These are phyloP conservation scores for Coemansia linderi DNA, from an alignment of 371 early-diverging fungal genomes.

Conservation along the genomic window DNA sequence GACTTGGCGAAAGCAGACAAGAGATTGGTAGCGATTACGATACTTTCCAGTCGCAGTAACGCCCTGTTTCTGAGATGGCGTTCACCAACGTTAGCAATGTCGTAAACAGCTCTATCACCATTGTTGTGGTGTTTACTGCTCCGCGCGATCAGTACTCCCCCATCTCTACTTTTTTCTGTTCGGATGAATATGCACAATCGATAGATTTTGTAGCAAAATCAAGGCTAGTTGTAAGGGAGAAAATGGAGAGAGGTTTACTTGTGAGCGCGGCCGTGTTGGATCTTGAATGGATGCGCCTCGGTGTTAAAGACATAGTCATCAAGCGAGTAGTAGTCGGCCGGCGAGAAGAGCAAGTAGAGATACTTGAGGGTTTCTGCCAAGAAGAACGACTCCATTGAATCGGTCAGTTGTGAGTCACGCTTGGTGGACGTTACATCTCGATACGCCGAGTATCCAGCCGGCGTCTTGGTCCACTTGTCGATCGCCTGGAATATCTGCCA, in stretches of 20 bases:
- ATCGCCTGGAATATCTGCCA: slow-evolving; percentile 86
- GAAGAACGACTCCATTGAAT: slow-evolving; percentile 68
- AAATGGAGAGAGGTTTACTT: neutral
- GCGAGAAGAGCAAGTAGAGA: slow-evolving; percentile 81
- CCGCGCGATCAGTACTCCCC: neutral
- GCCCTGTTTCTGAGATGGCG: neutral
- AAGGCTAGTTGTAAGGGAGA: neutral
- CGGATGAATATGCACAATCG: neutral
- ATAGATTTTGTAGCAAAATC: neutral
- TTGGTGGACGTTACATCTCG: slow-evolving; percentile 64
- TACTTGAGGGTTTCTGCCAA: slow-evolving; percentile 93
- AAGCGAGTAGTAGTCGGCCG: slow-evolving; percentile 68
- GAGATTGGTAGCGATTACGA: neutral
- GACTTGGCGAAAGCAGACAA: neutral
- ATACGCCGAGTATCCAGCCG: slow-evolving; percentile 78
- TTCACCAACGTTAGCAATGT: slow-evolving; percentile 7
- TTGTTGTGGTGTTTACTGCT: slow-evolving; percentile 12
- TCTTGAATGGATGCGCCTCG: slow-evolving; percentile 78
- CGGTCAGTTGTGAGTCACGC: slow-evolving; percentile 69
- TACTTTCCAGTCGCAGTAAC: neutral
- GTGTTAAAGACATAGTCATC: slow-evolving; percentile 84
- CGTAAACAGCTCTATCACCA: neutral
- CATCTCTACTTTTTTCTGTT: neutral
- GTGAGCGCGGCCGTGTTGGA: slow-evolving; percentile 14
- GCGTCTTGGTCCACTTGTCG: slow-evolving; percentile 72